Evolutionary conservation across 306 rosid genomes (phyloP).

Genomic region (Leucaena leucocephala): DNA sequence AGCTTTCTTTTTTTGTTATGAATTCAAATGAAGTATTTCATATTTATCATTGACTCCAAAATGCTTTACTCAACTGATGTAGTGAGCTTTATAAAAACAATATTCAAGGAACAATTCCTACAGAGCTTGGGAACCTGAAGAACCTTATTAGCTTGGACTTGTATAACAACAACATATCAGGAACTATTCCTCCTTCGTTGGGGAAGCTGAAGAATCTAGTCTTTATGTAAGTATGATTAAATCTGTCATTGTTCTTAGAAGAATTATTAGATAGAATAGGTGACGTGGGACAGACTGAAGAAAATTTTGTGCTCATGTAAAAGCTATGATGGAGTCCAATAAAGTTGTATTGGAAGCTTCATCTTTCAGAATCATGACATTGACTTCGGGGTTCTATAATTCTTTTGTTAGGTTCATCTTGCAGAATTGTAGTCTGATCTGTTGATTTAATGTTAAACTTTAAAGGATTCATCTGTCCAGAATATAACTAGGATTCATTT

Average conservation of each 20-base stretch:
- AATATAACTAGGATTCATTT: slow-evolving; percentile 11
- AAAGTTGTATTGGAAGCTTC: neutral
- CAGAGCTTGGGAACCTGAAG: slow-evolving; percentile 83
- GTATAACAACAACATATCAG: slow-evolving; percentile 84
- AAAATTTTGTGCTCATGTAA: neutral
- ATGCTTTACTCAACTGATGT: slow-evolving; percentile 29
- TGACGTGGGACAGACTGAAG: slow-evolving; percentile 18
- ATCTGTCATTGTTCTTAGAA: neutral
- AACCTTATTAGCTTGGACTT: slow-evolving; percentile 89
- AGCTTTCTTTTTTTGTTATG: neutral
- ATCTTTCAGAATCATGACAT: neutral
- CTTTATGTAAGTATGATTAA: slow-evolving; percentile 74
- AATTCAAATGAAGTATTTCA: slow-evolving; percentile 7
- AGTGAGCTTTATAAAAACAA: slow-evolving; percentile 93
- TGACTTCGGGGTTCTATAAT: neutral
- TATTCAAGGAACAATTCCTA: slow-evolving; percentile 87
- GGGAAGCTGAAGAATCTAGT: slow-evolving; percentile 89
- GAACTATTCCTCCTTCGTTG: slow-evolving; percentile 71
- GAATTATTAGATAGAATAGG: neutral
- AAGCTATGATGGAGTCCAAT: slow-evolving; percentile 4
- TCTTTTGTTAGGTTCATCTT: neutral
- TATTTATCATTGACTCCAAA: neutral
- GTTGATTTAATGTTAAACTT: neutral
- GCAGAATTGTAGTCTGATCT: slow-evolving; percentile 9
- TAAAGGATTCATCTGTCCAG: neutral